These are phyloP conservation scores for Kwoniella shivajii DNA, from an alignment of 1,284 basidiomycete genomes.

Conservation along the genomic window DNA sequence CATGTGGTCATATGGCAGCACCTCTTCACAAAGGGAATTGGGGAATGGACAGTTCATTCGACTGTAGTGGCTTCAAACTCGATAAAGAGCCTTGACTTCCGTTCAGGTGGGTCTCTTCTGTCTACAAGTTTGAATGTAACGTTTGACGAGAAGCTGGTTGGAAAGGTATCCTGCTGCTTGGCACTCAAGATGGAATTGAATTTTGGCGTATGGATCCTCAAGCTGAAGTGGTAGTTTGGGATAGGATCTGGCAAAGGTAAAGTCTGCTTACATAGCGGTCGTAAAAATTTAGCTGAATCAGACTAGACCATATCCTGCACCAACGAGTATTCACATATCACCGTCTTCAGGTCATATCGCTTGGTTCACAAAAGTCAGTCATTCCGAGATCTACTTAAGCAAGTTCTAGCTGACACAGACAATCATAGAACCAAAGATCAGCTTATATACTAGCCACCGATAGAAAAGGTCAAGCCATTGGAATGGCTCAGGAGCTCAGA, in stretches of 20 bases:
- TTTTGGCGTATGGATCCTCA: slow-evolving; percentile 39
- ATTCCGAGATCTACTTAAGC: neutral
- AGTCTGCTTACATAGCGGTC: neutral
- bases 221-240: slow-evolving; percentile 47
- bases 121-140: neutral
- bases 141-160: neutral
- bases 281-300: neutral
- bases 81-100: slow-evolving; percentile 37
- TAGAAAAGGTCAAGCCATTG: slow-evolving; percentile 22
- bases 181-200: slow-evolving; percentile 41
- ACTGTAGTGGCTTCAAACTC: slow-evolving; percentile 35
- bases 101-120: slow-evolving; percentile 34
- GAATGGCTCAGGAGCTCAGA: slow-evolving; percentile 41
- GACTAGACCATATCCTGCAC: slow-evolving; percentile 19
- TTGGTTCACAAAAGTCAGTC: slow-evolving; percentile 33
- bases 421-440: slow-evolving; percentile 16
- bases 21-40: slow-evolving; percentile 7
- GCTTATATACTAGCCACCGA: slow-evolving; percentile 34
- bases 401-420: neutral
- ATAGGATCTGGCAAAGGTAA: slow-evolving; percentile 42
- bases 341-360: slow-evolving; percentile 36
- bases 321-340: slow-evolving; percentile 20
- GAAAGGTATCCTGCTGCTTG: slow-evolving; percentile 35
- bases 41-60: slow-evolving; percentile 40
- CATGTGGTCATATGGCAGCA: slow-evolving; percentile 46